Conservation (phyloP, 2,329 filamentous ascomycete species). For the Botrytis galanthina region DNA sequence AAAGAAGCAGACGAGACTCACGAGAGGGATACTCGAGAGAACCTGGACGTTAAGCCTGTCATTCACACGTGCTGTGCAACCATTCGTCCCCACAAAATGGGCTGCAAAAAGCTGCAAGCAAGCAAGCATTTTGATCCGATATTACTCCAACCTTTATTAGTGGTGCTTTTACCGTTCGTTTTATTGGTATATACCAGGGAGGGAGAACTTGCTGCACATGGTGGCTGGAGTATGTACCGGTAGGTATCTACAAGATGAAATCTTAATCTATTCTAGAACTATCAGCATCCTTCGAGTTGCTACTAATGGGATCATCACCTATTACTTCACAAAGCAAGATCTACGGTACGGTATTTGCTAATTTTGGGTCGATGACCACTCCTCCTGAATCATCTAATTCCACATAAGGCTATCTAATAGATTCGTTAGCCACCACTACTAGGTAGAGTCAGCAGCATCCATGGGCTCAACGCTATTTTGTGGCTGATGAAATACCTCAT, state of each 20-base stretch:
- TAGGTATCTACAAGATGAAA: neutral
- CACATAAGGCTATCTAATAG: neutral
- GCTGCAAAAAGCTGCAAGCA: slow-evolving; percentile 2
- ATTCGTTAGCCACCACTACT: neutral
- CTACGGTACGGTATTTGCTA: neutral
- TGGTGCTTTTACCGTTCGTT: neutral
- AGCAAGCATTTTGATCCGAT: slow-evolving; percentile 4
- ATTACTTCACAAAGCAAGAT: neutral
- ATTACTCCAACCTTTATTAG: neutral
- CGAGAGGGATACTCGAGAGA: neutral
- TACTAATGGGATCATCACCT: neutral
- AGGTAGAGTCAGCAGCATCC: neutral
- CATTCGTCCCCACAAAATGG: neutral
- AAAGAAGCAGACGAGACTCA: neutral
- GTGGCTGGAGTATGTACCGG: neutral
- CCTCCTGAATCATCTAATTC: neutral
- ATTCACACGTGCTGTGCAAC: slow-evolving; percentile 5
- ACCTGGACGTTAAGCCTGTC: neutral
- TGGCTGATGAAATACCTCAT: no score
- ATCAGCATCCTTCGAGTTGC: neutral
- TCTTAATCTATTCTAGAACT: neutral
- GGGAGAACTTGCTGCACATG: neutral
- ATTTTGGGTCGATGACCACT: neutral
- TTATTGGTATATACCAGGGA: neutral
- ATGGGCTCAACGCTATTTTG: neutral